A percentile compares a stretch with the other conserved stretches of the same genome.
Conservation (phyloP, 2,329 filamentous ascomycete genomes). For the Tricladium varicosporioides region DNA sequence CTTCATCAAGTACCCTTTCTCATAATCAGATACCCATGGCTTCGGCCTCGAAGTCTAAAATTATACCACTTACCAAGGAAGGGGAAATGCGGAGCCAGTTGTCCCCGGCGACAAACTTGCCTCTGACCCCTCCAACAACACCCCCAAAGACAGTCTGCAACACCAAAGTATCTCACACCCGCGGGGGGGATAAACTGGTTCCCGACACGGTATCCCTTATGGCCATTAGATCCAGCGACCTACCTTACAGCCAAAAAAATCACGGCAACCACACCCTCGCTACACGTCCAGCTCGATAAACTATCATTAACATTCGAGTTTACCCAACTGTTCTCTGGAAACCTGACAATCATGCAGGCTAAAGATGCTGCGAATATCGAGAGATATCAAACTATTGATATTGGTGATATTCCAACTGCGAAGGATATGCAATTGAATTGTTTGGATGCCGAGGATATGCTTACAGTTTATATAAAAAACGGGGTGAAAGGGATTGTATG, state of each 20-base stretch:
- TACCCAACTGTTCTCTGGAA: slow-evolving; percentile 52
- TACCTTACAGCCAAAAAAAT: not conserved
- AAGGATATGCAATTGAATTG: not conserved
- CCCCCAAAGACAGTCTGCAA: slow-evolving; percentile 1
- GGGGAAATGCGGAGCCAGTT: not conserved
- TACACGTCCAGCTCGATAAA: not conserved
- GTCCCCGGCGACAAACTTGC: slow-evolving; percentile 6
- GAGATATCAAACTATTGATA: not conserved
- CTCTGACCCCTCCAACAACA: slow-evolving; percentile 15
- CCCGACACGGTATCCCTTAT: not conserved
- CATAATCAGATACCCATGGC: slow-evolving; percentile 5
- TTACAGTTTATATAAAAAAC: not conserved
- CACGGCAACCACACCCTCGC: not conserved
- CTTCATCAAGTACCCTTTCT: slow-evolving; percentile 14
- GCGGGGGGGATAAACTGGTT: not conserved
- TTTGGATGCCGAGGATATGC: not conserved
- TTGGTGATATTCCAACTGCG: not conserved
- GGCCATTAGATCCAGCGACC: not conserved
- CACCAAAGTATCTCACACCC: not conserved
- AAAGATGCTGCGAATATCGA: not conserved
- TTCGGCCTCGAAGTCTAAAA: slow-evolving; percentile 16
- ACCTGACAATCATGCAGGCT: not conserved
- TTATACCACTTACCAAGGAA: not conserved
- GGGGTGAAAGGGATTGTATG: not conserved
- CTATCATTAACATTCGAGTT: slow-evolving; percentile 74